A percentile compares a stretch with the other conserved stretches of the same genome.
phyloP scores from a whole-genome alignment of 140 eudicot genomes.

The Flaveria floridana region DNA sequence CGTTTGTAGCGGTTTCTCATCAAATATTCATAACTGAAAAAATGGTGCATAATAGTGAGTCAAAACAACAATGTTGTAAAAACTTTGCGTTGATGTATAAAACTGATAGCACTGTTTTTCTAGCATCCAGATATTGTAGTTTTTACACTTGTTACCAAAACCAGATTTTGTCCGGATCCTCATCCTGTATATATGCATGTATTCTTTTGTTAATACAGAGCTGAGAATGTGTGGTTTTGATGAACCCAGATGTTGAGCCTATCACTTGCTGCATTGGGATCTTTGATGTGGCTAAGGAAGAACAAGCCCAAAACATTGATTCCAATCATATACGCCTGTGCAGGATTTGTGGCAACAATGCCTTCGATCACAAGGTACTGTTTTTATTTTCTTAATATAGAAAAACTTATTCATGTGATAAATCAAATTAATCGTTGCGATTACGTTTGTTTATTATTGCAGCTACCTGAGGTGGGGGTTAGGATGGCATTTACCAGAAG shows the following conservation, averaged over 20 bases:
- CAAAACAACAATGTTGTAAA: background rate
- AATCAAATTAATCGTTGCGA: background rate
- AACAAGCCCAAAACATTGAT: slow-evolving; percentile 91
- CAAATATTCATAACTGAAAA: background rate
- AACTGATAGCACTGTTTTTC: background rate
- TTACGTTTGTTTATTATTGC: slow-evolving; percentile 23
- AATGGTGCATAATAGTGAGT: background rate
- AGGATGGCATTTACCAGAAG: slow-evolving; percentile 93
- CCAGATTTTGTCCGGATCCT: background rate
- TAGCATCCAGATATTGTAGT: background rate
- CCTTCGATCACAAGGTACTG: slow-evolving; percentile 88
- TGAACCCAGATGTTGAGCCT: slow-evolving; percentile 66
- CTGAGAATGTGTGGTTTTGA: slow-evolving; percentile 14
- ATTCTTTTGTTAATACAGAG: background rate
- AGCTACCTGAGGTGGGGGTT: slow-evolving; percentile 79
- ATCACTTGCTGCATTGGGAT: slow-evolving; percentile 93
- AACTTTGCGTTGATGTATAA: background rate
- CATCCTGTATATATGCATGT: no score
- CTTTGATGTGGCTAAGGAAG: slow-evolving; percentile 95
- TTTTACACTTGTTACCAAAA: background rate
- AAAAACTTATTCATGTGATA: background rate
- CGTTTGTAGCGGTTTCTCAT: background rate
- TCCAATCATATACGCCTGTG: slow-evolving; percentile 82
- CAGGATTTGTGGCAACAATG: slow-evolving; percentile 92
- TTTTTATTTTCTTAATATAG: background rate